Base-by-base conservation (phyloP, 1,284 basidiomycete genomes). In the Ganoderma sinense region DNA sequence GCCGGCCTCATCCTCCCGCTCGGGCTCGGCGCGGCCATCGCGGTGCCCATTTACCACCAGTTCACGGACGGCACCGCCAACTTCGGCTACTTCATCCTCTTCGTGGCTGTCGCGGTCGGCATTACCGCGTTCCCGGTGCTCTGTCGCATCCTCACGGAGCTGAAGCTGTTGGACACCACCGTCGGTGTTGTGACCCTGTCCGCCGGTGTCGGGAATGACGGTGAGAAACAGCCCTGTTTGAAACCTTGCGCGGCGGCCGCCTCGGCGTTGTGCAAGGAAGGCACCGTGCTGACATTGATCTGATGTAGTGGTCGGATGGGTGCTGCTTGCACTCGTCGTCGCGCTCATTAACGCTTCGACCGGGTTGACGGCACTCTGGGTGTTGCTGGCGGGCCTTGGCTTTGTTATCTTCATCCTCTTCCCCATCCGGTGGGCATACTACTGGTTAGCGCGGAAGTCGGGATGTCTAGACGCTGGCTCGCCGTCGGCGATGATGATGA, bases 401-500 rank as follows among this genome's bases (percentile, higher is more conserved):
- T 92, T 87, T 83, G 80, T 85, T 0, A 75, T 91, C 60, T 75
- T 89, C 80, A 87, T 94, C 63, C 82, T 93, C 36, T 89, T 89
- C 79, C 91, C 94, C 20, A 88, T 89, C 58, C 86, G 86, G 74
- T 91, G 82, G 86, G 91, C 80, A 0, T 94, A 89, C 77, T 78
- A 83, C 31, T 94, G 89, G 88, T 80, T 94, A 13, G 90, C 89
- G 0, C 85, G 86, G 63, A 86, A 89, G 65, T 93, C 91, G 0
- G 94, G 95, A 1, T 91, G 91, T 76, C 81, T 96, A 68, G 92
- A 94, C 72, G 89, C 85, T 74, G 88, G 91, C 23, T 76, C 88
- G 76, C 95, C 96, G 0, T 94, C 91, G 0, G 84, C 92, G 4
- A 80, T 89, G 45, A 91, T 96, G 88, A 95, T 95, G 91, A 89